Base-by-base conservation (phyloP, 441 rosid species). In the Erysimum pusillum region DNA sequence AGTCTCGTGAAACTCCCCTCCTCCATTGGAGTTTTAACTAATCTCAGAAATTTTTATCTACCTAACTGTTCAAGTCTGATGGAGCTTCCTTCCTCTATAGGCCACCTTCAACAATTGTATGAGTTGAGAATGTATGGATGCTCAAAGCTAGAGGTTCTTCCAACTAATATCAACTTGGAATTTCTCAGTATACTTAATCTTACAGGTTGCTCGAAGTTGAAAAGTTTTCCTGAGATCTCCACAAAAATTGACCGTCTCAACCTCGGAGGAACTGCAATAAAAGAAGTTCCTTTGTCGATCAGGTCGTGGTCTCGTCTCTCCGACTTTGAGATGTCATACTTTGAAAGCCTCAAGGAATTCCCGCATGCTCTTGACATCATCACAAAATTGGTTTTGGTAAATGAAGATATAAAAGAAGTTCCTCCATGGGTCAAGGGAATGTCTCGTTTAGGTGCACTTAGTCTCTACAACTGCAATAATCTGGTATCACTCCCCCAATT, bases 211-310 rank as follows among this genome's bases (percentile, higher is more conserved):
- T 12, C 18, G 9, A 1, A 4, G 15, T n/a, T 81, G n/a, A 56
- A 57, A 14, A 44, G 4, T 2, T 48, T 81, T 66, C 68, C 76
- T 0, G 58, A 77, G 42, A 34, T 77, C 41, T 65, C 56, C 15
- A 45, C 31, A 18, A 57, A 60, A 8, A n/a, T 61, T n/a, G 2
- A 5, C 0, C 0, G 1, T 2, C 45, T 81, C 2, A 2, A 1
- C 17, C 42, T 81, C 18, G 11, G 0, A 0, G 61, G 36, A 39
- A 75, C 77, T 15, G 75, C 59, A 36, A 48, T 76, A 28, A 31
- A 67, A 62, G 75, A 74, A 35, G 20, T 68, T 20, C 76, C 76
- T 13, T 13, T 41, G 22, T 35, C 76, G 5, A 38, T 62, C 14
- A 22, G 25, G 25, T 22, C 25, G 0, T 46, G 54, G 1, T 7